phyloP scores from a whole-genome alignment of 176 grass and related monocot genomes.

The Chrysopogon serrulatus region DNA sequence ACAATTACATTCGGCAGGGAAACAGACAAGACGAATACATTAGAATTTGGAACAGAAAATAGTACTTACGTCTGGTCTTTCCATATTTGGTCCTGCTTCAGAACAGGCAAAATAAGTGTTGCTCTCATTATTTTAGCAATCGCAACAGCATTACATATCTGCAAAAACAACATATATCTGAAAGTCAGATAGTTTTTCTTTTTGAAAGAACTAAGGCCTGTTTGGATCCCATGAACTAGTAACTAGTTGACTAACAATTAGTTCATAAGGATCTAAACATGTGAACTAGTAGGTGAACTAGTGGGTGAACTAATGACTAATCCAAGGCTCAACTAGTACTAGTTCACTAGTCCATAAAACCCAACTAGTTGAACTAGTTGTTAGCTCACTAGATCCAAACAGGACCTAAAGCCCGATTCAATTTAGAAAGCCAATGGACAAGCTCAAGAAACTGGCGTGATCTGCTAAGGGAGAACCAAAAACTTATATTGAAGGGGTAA shows the following conservation, averaged over 20 bases:
- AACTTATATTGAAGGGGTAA: not conserved
- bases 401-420: not conserved
- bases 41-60: slow-evolving; percentile 3
- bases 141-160: slow-evolving; percentile 79
- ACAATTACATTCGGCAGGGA: not conserved
- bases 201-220: not conserved
- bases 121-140: slow-evolving; percentile 79
- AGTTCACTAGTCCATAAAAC: no score
- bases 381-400: no score
- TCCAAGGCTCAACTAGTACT: no score
- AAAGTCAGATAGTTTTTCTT: not conserved
- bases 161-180: not conserved
- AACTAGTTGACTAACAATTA: no score
- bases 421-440: slow-evolving; percentile 1
- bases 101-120: slow-evolving; percentile 76
- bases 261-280: no score
- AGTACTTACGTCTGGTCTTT: slow-evolving; percentile 65
- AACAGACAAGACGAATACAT: not conserved
- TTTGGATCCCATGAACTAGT: no score
- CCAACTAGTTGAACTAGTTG: no score
- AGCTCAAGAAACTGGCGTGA: not conserved
- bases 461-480: not conserved
- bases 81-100: slow-evolving; percentile 93
- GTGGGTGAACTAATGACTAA: no score
- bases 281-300: no score